phyloP scores from a whole-genome alignment of 2,329 filamentous ascomycete species.

The Fusarium tanahbumbuense region DNA sequence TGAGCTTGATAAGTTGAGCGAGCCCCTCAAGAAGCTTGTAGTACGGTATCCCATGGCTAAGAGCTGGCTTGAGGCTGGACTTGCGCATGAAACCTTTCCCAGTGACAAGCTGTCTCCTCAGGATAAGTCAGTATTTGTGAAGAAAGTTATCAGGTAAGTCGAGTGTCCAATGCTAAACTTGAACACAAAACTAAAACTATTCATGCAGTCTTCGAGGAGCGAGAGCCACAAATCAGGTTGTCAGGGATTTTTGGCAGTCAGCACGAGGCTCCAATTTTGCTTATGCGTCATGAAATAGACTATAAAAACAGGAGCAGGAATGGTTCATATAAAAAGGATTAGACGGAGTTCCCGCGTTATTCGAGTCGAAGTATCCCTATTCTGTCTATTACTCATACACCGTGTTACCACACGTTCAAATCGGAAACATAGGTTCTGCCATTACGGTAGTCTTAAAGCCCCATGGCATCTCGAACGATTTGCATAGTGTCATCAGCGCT shows the following conservation, averaged over 20 bases:
- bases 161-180: background rate
- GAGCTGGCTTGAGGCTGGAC: slow-evolving; percentile 71
- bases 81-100: slow-evolving; percentile 67
- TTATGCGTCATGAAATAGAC: slow-evolving; percentile 63
- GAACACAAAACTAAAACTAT: background rate
- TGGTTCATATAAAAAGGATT: background rate
- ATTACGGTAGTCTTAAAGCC: slow-evolving; percentile 51
- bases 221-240: slow-evolving; percentile 72
- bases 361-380: background rate
- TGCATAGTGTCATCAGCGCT: slow-evolving; percentile 71
- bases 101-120: slow-evolving; percentile 67
- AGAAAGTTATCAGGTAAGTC: slow-evolving; percentile 71
- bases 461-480: slow-evolving; percentile 63
- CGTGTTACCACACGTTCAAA: background rate
- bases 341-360: background rate
- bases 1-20: slow-evolving; percentile 76
- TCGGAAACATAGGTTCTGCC: background rate
- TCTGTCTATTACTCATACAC: slow-evolving; percentile 10
- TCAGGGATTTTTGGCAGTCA: slow-evolving; percentile 79
- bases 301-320: background rate
- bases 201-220: slow-evolving; percentile 66
- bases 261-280: slow-evolving; percentile 71
- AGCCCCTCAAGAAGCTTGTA: slow-evolving; percentile 77
- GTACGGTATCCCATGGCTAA: slow-evolving; percentile 66
- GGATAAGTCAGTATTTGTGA: slow-evolving; percentile 73